Percentiles rank a stretch among this genome's conserved stretches.
These are phyloP conservation scores for Ochetophila trinervis DNA, from an alignment of 306 rosid genomes.

Conservation along the genomic window DNA sequence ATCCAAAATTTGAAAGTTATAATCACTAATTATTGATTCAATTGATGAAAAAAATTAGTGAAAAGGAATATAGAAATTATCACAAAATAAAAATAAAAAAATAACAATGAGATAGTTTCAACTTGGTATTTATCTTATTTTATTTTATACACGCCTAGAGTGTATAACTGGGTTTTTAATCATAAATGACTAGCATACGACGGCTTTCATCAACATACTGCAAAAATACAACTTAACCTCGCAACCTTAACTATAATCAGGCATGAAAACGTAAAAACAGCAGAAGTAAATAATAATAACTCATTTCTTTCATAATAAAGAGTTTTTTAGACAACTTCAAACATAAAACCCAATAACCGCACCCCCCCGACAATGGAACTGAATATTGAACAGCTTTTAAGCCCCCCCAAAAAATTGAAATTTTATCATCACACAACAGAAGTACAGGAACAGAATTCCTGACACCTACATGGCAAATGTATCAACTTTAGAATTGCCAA, in stretches of 20 bases:
- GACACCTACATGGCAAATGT: conserved; percentile 17
- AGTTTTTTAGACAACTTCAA: conserved; percentile 19
- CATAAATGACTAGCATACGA: no score
- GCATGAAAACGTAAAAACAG: neutral
- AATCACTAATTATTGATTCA: no score
- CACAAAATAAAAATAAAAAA: no score
- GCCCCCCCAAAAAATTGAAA: neutral
- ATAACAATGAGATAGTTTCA: no score
- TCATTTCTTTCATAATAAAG: conserved; percentile 6
- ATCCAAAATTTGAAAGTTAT: no score
- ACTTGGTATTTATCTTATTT: no score
- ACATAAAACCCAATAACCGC: conserved; percentile 16
- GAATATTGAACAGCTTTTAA: conserved; percentile 5
- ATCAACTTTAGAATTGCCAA: conserved; percentile 43
- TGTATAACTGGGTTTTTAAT: no score
- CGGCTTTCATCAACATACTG: no score
- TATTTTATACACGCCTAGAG: no score
- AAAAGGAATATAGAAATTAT: no score
- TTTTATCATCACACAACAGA: conserved; percentile 13
- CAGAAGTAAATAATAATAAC: neutral
- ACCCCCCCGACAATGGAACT: conserved; percentile 12
- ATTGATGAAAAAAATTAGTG: no score
- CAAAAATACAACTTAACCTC: no score
- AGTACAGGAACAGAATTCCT: conserved; percentile 27
- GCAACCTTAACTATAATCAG: neutral